Conservation (phyloP, 257 asterid species). For the Pogostemon cablin region DNA sequence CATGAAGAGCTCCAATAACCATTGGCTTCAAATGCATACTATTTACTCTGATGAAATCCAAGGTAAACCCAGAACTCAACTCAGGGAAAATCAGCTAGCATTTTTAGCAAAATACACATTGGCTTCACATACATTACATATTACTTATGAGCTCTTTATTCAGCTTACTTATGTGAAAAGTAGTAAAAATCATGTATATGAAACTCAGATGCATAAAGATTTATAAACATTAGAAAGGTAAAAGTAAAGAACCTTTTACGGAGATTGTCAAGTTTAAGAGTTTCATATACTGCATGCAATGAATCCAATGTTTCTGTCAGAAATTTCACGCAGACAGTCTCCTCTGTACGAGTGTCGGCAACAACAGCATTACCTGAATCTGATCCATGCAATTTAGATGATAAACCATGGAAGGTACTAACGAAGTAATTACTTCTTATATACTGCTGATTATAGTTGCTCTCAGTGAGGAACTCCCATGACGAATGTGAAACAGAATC, state of each 20-base stretch:
- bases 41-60: conserved; percentile 16
- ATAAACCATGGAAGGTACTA: conserved; percentile 47
- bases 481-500: conserved; percentile 60
- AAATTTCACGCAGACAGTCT: conserved; percentile 44
- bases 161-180: conserved; percentile 19
- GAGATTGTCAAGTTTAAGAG: conserved; percentile 82
- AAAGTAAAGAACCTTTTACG: conserved; percentile 69
- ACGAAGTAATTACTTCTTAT: conserved; percentile 44
- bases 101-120: conserved; percentile 4
- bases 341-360: conserved; percentile 39
- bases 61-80: not conserved
- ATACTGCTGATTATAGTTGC: conserved; percentile 73
- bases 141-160: conserved; percentile 19
- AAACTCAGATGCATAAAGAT: conserved; percentile 19
- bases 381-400: conserved; percentile 42
- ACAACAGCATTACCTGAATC: conserved; percentile 43
- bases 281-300: conserved; percentile 92
- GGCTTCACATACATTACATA: conserved; percentile 17
- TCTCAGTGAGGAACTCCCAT: conserved; percentile 85
- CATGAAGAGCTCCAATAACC: not conserved
- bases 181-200: conserved; percentile 28
- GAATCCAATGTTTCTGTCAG: conserved; percentile 67
- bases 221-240: conserved; percentile 21
- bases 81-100: conserved; percentile 10
- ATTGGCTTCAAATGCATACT: conserved; percentile 13